phyloP scores from a whole-genome alignment of 495 filamentous ascomycete genomes.

The Hyphodiscus hymeniophilus region DNA sequence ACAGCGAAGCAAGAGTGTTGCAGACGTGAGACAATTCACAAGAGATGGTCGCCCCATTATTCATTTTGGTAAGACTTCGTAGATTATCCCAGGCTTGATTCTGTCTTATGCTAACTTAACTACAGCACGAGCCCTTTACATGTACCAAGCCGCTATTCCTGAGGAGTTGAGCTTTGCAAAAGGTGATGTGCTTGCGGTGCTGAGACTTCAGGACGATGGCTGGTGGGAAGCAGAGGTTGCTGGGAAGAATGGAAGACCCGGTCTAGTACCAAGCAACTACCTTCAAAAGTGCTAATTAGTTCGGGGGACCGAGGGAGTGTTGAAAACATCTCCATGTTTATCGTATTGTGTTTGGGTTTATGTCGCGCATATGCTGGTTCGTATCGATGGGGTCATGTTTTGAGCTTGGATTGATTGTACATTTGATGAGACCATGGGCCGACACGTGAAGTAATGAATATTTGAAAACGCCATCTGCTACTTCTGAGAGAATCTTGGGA shows the following conservation, averaged over 20 bases:
- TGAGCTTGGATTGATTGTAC: background rate
- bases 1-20: constrained; percentile 75
- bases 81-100: background rate
- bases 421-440: background rate
- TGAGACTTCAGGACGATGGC: constrained; percentile 91
- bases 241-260: constrained; percentile 61
- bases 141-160: constrained; percentile 88
- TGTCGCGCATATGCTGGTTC: constrained; percentile 7
- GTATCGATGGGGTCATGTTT: background rate
- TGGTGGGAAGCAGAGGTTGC: constrained; percentile 99
- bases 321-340: background rate
- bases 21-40: constrained; percentile 65
- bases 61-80: constrained; percentile 72
- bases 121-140: constrained; percentile 87
- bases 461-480: background rate
- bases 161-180: constrained; percentile 92
- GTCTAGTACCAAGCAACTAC: constrained; percentile 96
- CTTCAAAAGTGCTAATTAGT: constrained; percentile 58
- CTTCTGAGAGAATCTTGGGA: background rate
- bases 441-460: background rate
- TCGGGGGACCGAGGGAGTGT: background rate
- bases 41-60: constrained; percentile 81
- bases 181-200: constrained; percentile 84
- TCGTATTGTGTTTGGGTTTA: background rate
- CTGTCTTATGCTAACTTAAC: constrained; percentile 16